phyloP scores from a whole-genome alignment of 352 stramenopile genomes.

The Phytophthora ramorum region DNA sequence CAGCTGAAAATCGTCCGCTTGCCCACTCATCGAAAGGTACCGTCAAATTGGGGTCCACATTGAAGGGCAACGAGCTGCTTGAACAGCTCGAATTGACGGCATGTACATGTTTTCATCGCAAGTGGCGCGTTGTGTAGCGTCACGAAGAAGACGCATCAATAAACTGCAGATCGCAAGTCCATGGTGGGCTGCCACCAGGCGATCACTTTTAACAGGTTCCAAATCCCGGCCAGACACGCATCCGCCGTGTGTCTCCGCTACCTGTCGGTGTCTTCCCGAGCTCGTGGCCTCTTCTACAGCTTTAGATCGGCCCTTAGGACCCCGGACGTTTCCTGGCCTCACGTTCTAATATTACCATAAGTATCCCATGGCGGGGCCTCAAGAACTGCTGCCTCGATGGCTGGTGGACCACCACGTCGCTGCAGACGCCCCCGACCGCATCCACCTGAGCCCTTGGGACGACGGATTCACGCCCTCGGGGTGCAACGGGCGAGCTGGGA shows the following conservation, averaged over 20 bases:
- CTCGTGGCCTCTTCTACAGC: neutral
- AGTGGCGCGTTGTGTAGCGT: too few relatives aligned
- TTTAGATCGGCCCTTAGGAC: neutral
- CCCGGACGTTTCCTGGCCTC: conserved; percentile 4
- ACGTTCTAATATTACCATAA: conserved; percentile 7
- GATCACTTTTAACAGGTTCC: neutral
- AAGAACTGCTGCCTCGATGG: conserved; percentile 41
- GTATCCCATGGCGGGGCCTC: conserved; percentile 26
- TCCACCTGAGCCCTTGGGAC: conserved; percentile 48
- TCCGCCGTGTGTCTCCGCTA: neutral
- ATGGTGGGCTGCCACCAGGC: neutral
- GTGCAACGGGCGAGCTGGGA: conserved; percentile 41
- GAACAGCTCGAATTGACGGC: neutral
- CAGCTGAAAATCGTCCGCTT: neutral
- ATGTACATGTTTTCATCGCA: too few relatives aligned
- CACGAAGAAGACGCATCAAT: too few relatives aligned
- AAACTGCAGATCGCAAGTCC: neutral
- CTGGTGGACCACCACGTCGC: conserved; percentile 28
- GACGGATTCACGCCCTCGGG: conserved; percentile 74
- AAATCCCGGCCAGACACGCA: neutral
- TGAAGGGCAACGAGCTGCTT: neutral
- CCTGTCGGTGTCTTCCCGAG: neutral
- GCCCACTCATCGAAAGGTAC: too few relatives aligned
- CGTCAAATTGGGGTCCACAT: neutral
- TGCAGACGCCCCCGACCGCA: conserved; percentile 24